phyloP scores from a whole-genome alignment of 768 basidiomycete species.

The Chalciporus pseudorubinellus region DNA sequence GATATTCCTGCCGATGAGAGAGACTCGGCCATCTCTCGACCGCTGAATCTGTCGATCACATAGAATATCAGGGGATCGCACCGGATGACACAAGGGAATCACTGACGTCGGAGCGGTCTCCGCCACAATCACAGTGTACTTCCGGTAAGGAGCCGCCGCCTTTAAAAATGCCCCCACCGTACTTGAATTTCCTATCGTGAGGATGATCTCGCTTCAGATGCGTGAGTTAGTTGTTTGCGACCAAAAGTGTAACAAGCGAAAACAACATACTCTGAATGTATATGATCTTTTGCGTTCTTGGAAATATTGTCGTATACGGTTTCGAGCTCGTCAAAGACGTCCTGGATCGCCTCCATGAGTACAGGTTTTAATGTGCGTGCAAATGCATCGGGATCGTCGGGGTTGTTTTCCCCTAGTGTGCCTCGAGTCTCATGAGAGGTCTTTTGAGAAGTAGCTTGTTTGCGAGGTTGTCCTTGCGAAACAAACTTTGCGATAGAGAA shows the following conservation, averaged over 20 bases:
- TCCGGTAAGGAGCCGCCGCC: constrained; percentile 82
- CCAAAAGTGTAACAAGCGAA: background rate
- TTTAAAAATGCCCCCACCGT: constrained; percentile 95
- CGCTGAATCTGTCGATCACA: constrained; percentile 60
- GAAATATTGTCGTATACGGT: constrained; percentile 94
- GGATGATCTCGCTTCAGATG: constrained; percentile 77
- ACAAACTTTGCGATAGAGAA: constrained; percentile 84
- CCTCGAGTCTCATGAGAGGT: constrained; percentile 47
- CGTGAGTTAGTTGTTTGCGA: constrained; percentile 1
- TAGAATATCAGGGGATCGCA: constrained; percentile 2
- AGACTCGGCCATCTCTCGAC: constrained; percentile 79
- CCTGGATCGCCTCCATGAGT: constrained; percentile 95
- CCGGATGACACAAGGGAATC: background rate
- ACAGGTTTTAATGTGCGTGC: constrained; percentile 83
- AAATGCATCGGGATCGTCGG: constrained; percentile 77
- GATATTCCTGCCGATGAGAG: constrained; percentile 80
- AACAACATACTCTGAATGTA: constrained; percentile 89
- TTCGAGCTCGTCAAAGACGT: constrained; percentile 93
- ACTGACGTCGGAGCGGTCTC: constrained; percentile 92
- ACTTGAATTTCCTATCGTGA: constrained; percentile 90
- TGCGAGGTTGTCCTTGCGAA: constrained; percentile 68
- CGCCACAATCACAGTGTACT: constrained; percentile 94
- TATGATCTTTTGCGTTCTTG: constrained; percentile 92
- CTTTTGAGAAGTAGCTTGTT: constrained; percentile 41
- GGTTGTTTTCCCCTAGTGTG: constrained; percentile 65